These are phyloP conservation scores for Amauroascus verrucosus DNA, from an alignment of 2,329 filamentous ascomycete species.

Conservation along the genomic window DNA sequence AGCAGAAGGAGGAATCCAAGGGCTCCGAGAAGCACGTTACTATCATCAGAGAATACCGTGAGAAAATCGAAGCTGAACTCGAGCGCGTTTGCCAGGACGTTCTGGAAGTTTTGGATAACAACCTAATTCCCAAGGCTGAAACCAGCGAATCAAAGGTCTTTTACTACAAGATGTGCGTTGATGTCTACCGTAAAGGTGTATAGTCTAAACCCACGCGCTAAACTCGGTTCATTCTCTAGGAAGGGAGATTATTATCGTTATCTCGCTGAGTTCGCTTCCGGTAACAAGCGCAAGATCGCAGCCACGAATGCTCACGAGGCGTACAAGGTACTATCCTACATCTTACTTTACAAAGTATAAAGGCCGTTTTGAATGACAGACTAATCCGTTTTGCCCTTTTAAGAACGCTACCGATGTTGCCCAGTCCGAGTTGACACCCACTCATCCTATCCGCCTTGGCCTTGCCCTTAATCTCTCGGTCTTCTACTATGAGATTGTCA, in stretches of 20 bases:
- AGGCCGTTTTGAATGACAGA: constrained; percentile 15
- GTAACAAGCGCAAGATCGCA: constrained; percentile 83
- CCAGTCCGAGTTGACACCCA: constrained; percentile 92
- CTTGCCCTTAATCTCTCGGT: constrained; percentile 98
- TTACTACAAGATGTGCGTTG: constrained; percentile 95
- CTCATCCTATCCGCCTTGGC: constrained; percentile 94
- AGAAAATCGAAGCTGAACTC: constrained; percentile 96
- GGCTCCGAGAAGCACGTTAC: constrained; percentile 88
- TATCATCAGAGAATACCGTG: constrained; percentile 92
- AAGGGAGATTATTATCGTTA: constrained; percentile 97
- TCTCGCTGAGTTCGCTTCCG: constrained; percentile 83
- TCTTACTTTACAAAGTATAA: not conserved
- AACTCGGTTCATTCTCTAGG: constrained; percentile 43
- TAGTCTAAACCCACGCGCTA: constrained; percentile 1
- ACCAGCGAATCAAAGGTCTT: constrained; percentile 99
- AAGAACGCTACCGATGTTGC: constrained; percentile 96
- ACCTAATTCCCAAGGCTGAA: constrained; percentile 89
- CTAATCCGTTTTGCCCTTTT: constrained; percentile 18
- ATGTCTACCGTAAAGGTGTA: not conserved
- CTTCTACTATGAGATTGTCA: constrained; percentile 99
- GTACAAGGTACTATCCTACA: constrained; percentile 69
- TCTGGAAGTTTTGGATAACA: constrained; percentile 84
- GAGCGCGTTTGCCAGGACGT: constrained; percentile 98
- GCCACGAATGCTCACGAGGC: constrained; percentile 83
- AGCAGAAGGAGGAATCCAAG: constrained; percentile 99